Conservation (phyloP, 768 basidiomycete species). For the Kwoniella botswanensis region DNA sequence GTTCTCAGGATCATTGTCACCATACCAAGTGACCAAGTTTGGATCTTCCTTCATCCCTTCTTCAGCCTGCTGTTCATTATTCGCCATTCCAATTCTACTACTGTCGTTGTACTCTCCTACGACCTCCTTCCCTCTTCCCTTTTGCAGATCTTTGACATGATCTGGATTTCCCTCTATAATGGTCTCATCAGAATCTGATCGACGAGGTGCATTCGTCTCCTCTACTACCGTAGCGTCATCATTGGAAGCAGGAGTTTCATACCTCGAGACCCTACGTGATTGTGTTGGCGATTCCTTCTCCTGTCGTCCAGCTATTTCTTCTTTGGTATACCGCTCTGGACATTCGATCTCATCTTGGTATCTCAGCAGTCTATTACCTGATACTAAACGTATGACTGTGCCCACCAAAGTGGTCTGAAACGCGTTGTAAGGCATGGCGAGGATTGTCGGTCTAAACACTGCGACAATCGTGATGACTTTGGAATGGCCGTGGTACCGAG, state of each 20-base stretch:
- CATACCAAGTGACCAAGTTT: slow-evolving; percentile 28
- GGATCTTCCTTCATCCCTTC: slow-evolving; percentile 23
- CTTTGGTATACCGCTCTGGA: slow-evolving; percentile 21
- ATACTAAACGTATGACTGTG: slow-evolving; percentile 5
- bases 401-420: slow-evolving; percentile 26
- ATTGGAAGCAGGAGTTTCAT: neutral
- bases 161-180: slow-evolving; percentile 5
- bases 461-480: no score
- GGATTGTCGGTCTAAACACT: neutral
- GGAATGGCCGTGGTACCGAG: neutral
- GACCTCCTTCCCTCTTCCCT: neutral
- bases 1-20: slow-evolving; percentile 33
- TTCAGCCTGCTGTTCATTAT: slow-evolving; percentile 14
- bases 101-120: neutral
- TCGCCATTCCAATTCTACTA: slow-evolving; percentile 1
- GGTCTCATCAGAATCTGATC: slow-evolving; percentile 17
- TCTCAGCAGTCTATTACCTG: slow-evolving; percentile 14
- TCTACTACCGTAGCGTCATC: neutral
- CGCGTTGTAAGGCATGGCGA: slow-evolving; percentile 20
- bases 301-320: neutral
- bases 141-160: neutral
- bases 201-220: neutral
- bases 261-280: neutral
- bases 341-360: slow-evolving; percentile 27
- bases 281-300: neutral